Base-by-base conservation (phyloP, 176 grass and related monocot genomes). In the Zea mays region DNA sequence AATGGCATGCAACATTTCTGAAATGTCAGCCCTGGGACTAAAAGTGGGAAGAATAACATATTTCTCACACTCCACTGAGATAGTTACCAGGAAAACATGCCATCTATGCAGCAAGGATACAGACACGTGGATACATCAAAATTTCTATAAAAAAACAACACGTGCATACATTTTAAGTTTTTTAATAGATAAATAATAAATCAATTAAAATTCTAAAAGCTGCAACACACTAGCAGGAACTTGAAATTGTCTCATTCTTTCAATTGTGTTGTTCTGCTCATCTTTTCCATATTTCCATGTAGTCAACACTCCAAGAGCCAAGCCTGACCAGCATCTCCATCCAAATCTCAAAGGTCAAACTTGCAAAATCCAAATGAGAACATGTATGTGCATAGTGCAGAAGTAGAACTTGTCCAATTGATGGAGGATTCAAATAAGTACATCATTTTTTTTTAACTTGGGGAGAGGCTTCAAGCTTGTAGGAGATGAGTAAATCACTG, bases 1-100 rank as follows among this genome's bases (percentile, higher is more conserved):
- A 34, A 75, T 62, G 49, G 17, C 11, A 71, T 62, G 54, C 10
- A 27, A 19, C 71, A 56, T 76, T 81, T 77, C 65, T 76, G 46
- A 81, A 38, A 69, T 19, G 20, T 10, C 52, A 77, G 49, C 36
- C 50, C 36, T 74, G 20, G 10, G 67, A 48, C 10, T 73, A 73
- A 78, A 72, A 71, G 13, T 44, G 7, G 46, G 15, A 79, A 65
- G 7, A 84, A 55, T 56, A 19, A 17, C 6, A 6, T 19, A 16
- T 19, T 56, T 56, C 17, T 56, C 34, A 69, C 12, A 63, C 9
- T 16, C 50, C 19, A 62, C 6, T 49, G 70, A 17, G 43, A 14
- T 10, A 3, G 5, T 39, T 42, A 63, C 46, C 4, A 72, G 20
- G 17, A 6, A 76, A 60, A 69, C 51, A 69, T 68, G 16, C 52